Evolutionary conservation across 176 grass and related monocot species (phyloP), one percentile per base, ranked within the genome.

Genomic region (Oryza coarctata): DNA sequence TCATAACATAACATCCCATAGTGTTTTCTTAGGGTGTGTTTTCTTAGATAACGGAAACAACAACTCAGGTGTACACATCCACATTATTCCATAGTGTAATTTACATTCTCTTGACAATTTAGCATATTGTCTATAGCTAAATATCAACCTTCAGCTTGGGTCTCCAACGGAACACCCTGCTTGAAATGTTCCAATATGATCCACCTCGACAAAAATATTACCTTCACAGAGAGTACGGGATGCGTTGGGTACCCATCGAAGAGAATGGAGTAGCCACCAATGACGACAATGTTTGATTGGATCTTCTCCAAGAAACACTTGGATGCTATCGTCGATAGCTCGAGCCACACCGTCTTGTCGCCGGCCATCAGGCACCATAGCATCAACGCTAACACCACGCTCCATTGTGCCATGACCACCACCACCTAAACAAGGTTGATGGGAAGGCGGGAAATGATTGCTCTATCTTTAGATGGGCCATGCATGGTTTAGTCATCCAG

Each of bases 251-350:
- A 70, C 20, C 73, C 70, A 25, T 81, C 78, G 27, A 18, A 86
- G 65, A 86, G 44, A 68, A 94, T 70, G 50, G 58, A 66, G 70
- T 94, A 91, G 73, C 89, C 87, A 45, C 75, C 86, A 4, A 87
- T 67, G 47, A 89, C 65, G 40, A 84, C 61, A 20, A 84, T 80
- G 78, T 91, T 91, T 0, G 75, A 79, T 15, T 89, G 92, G 84
- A 94, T 94, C 72, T 91, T 80, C 84, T 94, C 86, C 8, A 80
- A 89, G 32, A 89, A 22, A 61, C 92, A 91, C 71, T 89, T 91
- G 8, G 67, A 40, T 22, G 50, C 76, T 26, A 74, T 79, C 12
- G 83, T 35, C 0, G 71, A 13, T 76, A 94, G 47, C 74, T 94
- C 80, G 10, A 91, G 35, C 92, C 89, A 94, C 62, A 91, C 83